These are phyloP conservation scores for Selenicereus undatus DNA, from an alignment of 148 eudicot genomes.

Conservation along the genomic window DNA sequence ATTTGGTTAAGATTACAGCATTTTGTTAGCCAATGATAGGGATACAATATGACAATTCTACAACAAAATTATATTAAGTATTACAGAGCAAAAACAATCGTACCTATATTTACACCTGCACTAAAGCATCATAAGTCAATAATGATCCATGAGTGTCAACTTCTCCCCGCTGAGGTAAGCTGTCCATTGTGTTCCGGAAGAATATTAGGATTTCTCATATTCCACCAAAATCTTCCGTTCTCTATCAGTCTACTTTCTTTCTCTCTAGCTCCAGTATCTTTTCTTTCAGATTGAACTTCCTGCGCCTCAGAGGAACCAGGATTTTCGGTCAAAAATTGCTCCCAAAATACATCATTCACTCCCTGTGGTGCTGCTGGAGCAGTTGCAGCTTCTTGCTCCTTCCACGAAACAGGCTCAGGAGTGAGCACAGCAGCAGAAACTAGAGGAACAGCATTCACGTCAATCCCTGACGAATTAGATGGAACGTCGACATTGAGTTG, in stretches of 20 bases:
- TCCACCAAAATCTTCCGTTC: constrained; percentile 52
- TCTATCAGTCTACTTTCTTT: constrained; percentile 48
- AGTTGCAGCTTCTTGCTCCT: constrained; percentile 36
- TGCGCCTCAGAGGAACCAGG: constrained; percentile 57
- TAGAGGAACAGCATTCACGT: constrained; percentile 61
- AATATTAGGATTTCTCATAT: constrained; percentile 42
- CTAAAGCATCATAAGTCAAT: constrained; percentile 21
- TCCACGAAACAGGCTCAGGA: constrained; percentile 27
- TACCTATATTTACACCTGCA: constrained; percentile 35
- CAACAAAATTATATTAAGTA: constrained; percentile 13
- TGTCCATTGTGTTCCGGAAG: constrained; percentile 66
- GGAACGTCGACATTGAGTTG: constrained; percentile 50
- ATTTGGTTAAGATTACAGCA: background rate
- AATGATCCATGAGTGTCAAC: constrained; percentile 34
- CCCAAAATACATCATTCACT: constrained; percentile 82
- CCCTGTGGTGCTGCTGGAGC: constrained; percentile 40
- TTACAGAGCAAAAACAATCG: constrained; percentile 15
- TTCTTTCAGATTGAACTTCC: constrained; percentile 54
- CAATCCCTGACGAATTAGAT: constrained; percentile 42
- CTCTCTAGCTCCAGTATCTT: constrained; percentile 40
- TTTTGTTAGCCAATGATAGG: constrained; percentile 12
- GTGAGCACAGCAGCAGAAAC: constrained; percentile 13
- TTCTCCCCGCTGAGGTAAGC: constrained; percentile 71
- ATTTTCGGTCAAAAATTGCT: constrained; percentile 81
- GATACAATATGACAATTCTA: constrained; percentile 16